phyloP scores from a whole-genome alignment of 768 basidiomycete genomes.

The Psilocybe tampanensis region DNA sequence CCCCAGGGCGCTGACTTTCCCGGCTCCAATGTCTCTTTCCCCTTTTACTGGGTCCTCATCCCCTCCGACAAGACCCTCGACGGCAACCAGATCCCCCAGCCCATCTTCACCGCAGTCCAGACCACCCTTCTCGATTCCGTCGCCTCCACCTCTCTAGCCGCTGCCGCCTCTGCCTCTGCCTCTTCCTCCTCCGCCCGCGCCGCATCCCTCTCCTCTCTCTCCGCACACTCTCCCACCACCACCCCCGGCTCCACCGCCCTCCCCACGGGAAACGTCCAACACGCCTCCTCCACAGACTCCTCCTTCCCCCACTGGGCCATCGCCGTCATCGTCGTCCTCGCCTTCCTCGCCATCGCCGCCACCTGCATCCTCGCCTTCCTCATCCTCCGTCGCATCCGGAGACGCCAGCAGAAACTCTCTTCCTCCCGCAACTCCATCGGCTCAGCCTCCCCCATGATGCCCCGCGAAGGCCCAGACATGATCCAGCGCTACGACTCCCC shows the following conservation, averaged over 20 bases:
- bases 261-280: slow-evolving; percentile 50
- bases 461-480: slow-evolving; percentile 37
- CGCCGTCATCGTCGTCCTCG: slow-evolving; percentile 85
- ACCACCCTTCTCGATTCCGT: slow-evolving; percentile 65
- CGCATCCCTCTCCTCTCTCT: slow-evolving; percentile 31
- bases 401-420: slow-evolving; percentile 45
- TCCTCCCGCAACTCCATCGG: slow-evolving; percentile 77
- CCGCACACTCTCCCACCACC: slow-evolving; percentile 48
- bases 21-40: slow-evolving; percentile 58
- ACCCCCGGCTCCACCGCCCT: slow-evolving; percentile 38
- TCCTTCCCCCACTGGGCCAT: slow-evolving; percentile 90
- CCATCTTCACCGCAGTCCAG: slow-evolving; percentile 77
- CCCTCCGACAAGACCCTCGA: slow-evolving; percentile 55
- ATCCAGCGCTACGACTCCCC: slow-evolving; percentile 27
- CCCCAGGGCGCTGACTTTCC: slow-evolving; percentile 48
- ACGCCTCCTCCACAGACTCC: slow-evolving; percentile 27
- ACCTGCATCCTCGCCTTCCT: slow-evolving; percentile 70
- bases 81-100: slow-evolving; percentile 62
- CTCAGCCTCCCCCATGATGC: slow-evolving; percentile 84
- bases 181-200: slow-evolving; percentile 35
- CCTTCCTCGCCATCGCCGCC: slow-evolving; percentile 79
- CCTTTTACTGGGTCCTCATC: slow-evolving; percentile 82
- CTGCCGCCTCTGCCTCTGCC: slow-evolving; percentile 33
- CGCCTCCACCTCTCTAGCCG: slow-evolving; percentile 53
- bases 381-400: slow-evolving; percentile 68